phyloP scores from a whole-genome alignment of 2,329 filamentous ascomycete genomes.

The Tolypocladium ophioglossoides region DNA sequence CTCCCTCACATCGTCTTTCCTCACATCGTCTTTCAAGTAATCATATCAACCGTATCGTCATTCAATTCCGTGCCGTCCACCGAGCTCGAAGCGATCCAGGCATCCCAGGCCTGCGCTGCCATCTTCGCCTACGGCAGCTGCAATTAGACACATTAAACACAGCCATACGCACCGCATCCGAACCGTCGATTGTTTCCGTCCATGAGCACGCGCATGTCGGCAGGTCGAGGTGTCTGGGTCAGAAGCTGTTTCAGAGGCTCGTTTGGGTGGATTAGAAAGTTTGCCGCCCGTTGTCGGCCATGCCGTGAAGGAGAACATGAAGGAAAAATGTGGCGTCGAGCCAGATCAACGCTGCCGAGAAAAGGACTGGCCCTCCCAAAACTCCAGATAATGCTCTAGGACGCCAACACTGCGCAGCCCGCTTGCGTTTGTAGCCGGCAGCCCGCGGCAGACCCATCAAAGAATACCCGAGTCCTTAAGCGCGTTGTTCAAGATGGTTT shows the following conservation, averaged over 20 bases:
- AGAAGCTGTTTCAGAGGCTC: neutral
- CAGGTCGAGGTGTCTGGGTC: neutral
- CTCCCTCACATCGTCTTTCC: neutral
- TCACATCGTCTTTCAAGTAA: too few relatives aligned
- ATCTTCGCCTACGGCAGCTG: neutral
- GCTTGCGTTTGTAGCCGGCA: conserved; percentile 8
- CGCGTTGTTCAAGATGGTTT: conserved; percentile 96
- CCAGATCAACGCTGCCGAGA: conserved; percentile 1
- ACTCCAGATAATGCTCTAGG: conserved; percentile 9
- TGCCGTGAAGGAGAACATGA: neutral
- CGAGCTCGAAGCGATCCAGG: neutral
- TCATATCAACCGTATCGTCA: conserved; percentile 7
- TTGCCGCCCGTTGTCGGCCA: neutral
- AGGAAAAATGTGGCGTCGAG: neutral
- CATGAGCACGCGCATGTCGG: neutral
- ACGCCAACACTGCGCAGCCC: conserved; percentile 9
- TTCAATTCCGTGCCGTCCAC: conserved; percentile 5
- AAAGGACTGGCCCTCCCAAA: conserved; percentile 1
- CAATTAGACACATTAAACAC: neutral
- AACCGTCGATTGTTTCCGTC: neutral
- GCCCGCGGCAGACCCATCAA: conserved; percentile 30
- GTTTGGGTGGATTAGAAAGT: neutral
- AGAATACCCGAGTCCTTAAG: conserved; percentile 97
- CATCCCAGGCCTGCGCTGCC: neutral
- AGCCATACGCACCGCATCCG: neutral